Base-by-base conservation (phyloP, 331 rosid species). In the Rosa hybrid region DNA sequence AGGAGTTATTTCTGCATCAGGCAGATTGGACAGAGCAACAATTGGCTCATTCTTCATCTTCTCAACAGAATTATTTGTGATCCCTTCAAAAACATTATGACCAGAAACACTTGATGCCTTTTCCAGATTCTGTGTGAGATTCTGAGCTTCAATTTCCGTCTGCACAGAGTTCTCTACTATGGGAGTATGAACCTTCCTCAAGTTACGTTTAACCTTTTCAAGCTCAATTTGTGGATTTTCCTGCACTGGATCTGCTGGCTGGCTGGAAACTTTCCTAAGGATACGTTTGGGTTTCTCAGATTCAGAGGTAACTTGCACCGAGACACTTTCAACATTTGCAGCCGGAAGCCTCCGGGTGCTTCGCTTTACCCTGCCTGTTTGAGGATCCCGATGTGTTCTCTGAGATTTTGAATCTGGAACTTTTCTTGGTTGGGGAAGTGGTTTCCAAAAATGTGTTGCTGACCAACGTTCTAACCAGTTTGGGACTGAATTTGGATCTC, bases 401-500 rank as follows among this genome's bases (percentile, higher is more conserved):
- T 88, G 97, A 53, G 90, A 78, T 80, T 88, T 93, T 1, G 85
- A 57, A 68, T 92, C 94, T 59, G 80, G 83, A 71, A 81, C 78
- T 84, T 90, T 96, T 88, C 90, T 93, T 27, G 91, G 91, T 78
- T 86, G 96, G 56, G 94, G 88, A 84, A 87, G 76, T 70, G 98
- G 97, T 81, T 85, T 93, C 99, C 99, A 93, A 77, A 93, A 91
- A 70, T 50, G 72, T 71, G 94, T 86, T 62, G 75, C 80, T 25
- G 99, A 93, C 99, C 99, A 96, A 60, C 97, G 89, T 45, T 89
- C 94, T 80, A 89, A 74, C 99, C 99, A 96, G 78, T 83, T 89
- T 72, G 81, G 75, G 56, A 88, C 92, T 80, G 93, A 90, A 86
- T 92, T 96, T 71, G 92, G 97, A 71, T 91, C 94, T n/a, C 74